phyloP scores from a whole-genome alignment of 2,329 filamentous ascomycete species.

The Paraphoma sp. region DNA sequence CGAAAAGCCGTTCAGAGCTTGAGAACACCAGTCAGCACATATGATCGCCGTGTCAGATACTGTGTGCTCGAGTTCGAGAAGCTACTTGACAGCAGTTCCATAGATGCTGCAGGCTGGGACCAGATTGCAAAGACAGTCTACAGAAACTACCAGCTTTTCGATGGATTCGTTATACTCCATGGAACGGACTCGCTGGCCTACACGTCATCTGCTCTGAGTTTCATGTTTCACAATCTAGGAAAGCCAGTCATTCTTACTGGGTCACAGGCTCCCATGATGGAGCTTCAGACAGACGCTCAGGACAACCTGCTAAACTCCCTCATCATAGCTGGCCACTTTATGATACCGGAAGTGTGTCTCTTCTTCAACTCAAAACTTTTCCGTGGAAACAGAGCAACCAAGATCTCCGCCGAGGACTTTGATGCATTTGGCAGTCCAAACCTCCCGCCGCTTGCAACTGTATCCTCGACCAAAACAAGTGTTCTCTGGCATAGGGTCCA shows the following conservation, averaged over 20 bases:
- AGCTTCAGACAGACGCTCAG: slow-evolving; percentile 87
- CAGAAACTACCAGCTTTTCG: slow-evolving; percentile 86
- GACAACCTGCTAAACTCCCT: slow-evolving; percentile 89
- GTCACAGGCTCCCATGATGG: slow-evolving; percentile 78
- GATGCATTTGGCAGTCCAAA: slow-evolving; percentile 92
- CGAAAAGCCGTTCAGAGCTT: slow-evolving; percentile 68
- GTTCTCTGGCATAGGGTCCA: slow-evolving; percentile 82
- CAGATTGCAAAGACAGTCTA: slow-evolving; percentile 80
- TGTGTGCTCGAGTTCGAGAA: slow-evolving; percentile 83
- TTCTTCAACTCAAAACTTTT: slow-evolving; percentile 94
- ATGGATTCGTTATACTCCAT: slow-evolving; percentile 89
- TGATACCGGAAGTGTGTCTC: slow-evolving; percentile 89
- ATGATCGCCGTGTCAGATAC: slow-evolving; percentile 82
- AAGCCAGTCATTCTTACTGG: slow-evolving; percentile 88
- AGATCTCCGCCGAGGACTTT: slow-evolving; percentile 85
- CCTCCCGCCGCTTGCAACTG: slow-evolving; percentile 77
- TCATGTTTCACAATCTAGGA: slow-evolving; percentile 89
- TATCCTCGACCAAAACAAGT: slow-evolving; percentile 80
- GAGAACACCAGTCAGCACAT: slow-evolving; percentile 79
- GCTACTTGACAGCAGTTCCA: slow-evolving; percentile 87
- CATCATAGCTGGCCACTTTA: slow-evolving; percentile 89
- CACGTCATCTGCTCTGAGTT: slow-evolving; percentile 87
- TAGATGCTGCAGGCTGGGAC: slow-evolving; percentile 85
- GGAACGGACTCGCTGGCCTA: slow-evolving; percentile 89
- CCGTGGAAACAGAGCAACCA: slow-evolving; percentile 86